Evolutionary conservation across 805 yeast genomes (phyloP).

Genomic region (Myxozyma neglecta): DNA sequence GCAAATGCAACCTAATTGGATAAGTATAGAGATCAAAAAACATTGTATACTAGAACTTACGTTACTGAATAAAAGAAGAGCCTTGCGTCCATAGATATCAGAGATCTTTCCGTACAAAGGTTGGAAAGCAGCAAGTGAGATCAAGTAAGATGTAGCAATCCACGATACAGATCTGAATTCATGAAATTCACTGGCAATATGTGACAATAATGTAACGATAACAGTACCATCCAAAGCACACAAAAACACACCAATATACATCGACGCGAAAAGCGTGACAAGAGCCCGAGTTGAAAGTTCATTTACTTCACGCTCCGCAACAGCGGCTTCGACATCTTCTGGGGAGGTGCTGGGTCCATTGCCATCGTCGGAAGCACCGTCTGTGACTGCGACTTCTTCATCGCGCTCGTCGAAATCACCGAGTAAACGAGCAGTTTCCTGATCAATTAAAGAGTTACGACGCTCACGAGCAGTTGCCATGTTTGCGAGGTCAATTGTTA

Average conservation of each 20-base stretch:
- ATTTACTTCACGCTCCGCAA: constrained; percentile 26
- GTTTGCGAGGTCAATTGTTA: neutral
- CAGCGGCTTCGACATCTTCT: constrained; percentile 8
- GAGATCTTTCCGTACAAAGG: constrained; percentile 67
- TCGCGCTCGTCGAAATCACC: constrained; percentile 41
- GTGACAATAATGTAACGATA: constrained; percentile 51
- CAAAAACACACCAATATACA: constrained; percentile 48
- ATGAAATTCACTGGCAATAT: constrained; percentile 59
- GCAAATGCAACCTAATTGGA: constrained; percentile 46
- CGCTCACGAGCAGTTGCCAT: constrained; percentile 29
- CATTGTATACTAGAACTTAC: constrained; percentile 1
- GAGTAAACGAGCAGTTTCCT: constrained; percentile 52
- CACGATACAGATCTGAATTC: constrained; percentile 57
- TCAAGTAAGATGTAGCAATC: constrained; percentile 73
- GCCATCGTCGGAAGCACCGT: neutral
- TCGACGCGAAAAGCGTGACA: constrained; percentile 29
- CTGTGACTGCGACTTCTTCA: constrained; percentile 16
- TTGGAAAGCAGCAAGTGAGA: constrained; percentile 73
- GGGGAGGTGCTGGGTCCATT: neutral
- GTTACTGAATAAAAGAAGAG: constrained; percentile 23
- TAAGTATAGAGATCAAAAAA: constrained; percentile 57
- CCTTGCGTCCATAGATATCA: constrained; percentile 31
- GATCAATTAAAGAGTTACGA: constrained; percentile 27
- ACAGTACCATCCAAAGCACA: constrained; percentile 55
- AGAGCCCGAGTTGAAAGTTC: constrained; percentile 28